Evolutionary conservation across 169 alveolate genomes (phyloP).

Genomic region (Plasmodium vinckei): DNA sequence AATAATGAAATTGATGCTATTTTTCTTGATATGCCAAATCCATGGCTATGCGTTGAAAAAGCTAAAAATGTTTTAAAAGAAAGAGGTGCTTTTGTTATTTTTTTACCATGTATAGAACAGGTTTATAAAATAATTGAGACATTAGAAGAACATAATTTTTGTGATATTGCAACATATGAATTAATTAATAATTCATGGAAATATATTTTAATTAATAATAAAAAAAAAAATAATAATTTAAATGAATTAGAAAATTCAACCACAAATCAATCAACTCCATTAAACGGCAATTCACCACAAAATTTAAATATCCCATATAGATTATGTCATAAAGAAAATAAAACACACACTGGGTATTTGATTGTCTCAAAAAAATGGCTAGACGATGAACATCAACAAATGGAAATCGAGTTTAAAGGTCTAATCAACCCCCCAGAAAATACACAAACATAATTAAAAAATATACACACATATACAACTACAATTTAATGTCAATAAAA

Average conservation of each 20-base stretch:
- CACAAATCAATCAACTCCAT: not conserved
- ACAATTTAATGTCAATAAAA: too few species aligned
- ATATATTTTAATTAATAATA: conserved; percentile 77
- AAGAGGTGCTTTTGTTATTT: conserved; percentile 88
- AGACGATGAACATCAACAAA: conserved; percentile 62
- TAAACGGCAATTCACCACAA: not conserved
- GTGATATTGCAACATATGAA: conserved; percentile 89
- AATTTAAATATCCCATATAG: not conserved
- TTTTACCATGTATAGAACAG: conserved; percentile 93
- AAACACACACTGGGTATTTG: conserved; percentile 75
- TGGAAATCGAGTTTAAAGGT: conserved; percentile 31
- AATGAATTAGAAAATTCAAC: not conserved
- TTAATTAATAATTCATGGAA: conserved; percentile 90
- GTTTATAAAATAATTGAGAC: conserved; percentile 85
- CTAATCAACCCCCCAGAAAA: not conserved
- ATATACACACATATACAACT: too few species aligned
- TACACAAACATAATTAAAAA: too few species aligned
- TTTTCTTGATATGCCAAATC: conserved; percentile 93
- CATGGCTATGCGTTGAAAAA: conserved; percentile 90
- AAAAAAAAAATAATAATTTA: conserved; percentile 9
- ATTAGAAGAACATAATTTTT: conserved; percentile 38
- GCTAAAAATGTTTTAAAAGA: conserved; percentile 83
- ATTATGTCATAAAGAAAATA: conserved; percentile 62
- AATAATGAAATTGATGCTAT: conserved; percentile 84
- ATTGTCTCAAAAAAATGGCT: conserved; percentile 47